Conservation (phyloP, 208 protist species). For the Acanthamoeba royreba region DNA sequence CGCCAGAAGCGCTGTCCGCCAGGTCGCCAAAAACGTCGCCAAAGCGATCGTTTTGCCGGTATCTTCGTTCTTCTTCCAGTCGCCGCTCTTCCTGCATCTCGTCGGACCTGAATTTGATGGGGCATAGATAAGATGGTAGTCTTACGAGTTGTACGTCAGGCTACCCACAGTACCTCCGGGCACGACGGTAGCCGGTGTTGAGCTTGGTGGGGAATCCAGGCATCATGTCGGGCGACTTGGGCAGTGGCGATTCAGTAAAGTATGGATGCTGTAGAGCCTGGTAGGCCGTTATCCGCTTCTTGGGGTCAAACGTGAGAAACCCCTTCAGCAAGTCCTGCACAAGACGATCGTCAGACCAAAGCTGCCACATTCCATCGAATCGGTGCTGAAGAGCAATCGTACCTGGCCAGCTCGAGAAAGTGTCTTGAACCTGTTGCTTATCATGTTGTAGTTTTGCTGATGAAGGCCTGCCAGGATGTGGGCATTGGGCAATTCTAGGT, state of each 20-base stretch:
- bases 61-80: not conserved
- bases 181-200: conserved; percentile 30
- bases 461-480: not conserved
- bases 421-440: conserved; percentile 14
- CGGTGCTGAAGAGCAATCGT: not conserved
- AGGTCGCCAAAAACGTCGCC: conserved; percentile 45
- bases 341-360: not conserved
- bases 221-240: conserved; percentile 48
- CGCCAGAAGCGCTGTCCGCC: too few relatives aligned
- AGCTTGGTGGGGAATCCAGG: conserved; percentile 40
- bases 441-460: conserved; percentile 20
- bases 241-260: conserved; percentile 17
- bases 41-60: conserved; percentile 35
- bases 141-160: not conserved
- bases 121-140: not conserved
- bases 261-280: conserved; percentile 26
- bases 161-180: not conserved
- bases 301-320: conserved; percentile 19
- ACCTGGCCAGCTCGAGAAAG: not conserved
- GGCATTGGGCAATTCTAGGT: not conserved
- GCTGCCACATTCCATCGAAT: not conserved
- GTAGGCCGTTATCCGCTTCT: conserved; percentile 43
- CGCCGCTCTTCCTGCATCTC: conserved; percentile 26
- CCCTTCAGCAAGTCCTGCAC: conserved; percentile 14
- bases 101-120: not conserved